A percentile compares a stretch with the other conserved stretches of the same genome.
Conservation (phyloP, 2,329 filamentous ascomycete genomes). For the Myotisia sp. region DNA sequence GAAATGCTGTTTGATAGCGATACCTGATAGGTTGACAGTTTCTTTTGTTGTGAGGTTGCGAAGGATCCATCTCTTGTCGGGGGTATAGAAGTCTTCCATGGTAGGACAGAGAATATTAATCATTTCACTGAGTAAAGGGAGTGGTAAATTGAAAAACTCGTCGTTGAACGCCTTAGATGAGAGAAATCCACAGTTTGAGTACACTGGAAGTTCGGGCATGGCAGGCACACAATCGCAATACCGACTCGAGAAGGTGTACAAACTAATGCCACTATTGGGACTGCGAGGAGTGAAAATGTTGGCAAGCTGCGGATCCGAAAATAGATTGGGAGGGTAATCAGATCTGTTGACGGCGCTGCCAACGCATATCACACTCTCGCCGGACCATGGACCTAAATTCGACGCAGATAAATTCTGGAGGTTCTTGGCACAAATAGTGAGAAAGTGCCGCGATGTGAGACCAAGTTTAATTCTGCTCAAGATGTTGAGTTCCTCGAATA, state of each 20-base stretch:
- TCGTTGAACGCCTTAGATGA: conserved; percentile 2
- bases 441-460: conserved; percentile 2
- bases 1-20: neutral
- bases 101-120: conserved; percentile 3
- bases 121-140: neutral
- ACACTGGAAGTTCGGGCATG: neutral
- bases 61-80: neutral
- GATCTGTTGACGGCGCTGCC: neutral
- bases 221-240: neutral
- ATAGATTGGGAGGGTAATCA: conserved; percentile 1
- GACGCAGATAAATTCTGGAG: neutral
- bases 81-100: conserved; percentile 1
- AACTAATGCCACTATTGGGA: too few species aligned
- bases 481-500: neutral
- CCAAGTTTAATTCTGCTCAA: conserved; percentile 1
- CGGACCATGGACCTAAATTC: conserved; percentile 2
- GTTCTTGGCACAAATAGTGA: neutral
- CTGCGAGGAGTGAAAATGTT: neutral
- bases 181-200: neutral
- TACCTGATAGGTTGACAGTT: neutral
- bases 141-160: conserved; percentile 2
- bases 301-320: neutral
- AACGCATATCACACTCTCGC: conserved; percentile 3
- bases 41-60: conserved; percentile 3
- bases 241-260: neutral